Base-by-base conservation (phyloP, 306 rosid species). In the Coriaria nepalensis region DNA sequence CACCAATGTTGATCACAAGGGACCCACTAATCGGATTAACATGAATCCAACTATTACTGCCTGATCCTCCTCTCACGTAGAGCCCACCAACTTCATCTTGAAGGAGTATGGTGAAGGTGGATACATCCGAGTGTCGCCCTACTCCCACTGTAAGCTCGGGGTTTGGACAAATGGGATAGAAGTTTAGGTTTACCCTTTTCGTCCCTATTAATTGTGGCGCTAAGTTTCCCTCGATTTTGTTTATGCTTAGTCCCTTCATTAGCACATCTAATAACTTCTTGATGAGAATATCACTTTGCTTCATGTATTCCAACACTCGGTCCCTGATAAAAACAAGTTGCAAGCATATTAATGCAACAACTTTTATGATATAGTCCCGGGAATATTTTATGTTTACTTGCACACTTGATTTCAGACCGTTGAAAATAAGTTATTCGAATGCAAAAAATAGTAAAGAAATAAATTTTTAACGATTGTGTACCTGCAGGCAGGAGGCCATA, bases 81-180 rank as follows among this genome's bases (percentile, higher is more conserved):
- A 81, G 86, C 11, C 82, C 93, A 0, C 86, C 80, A 0, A 60
- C 67, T 9, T 78, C 62, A 8, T 81, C 93, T 13, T 78, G 82
- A 10, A 81, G 68, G 49, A 81, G 86, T 40, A 81, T 8, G 0
- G 86, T 74, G 35, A 78, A 54, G 13, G 82, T 69, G 13, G 86
- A 72, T 32, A 78, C 76, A 43, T 81, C 78, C 0, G 80, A 81
- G 49, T 78, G 86, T 8, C 76, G 76, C 5, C 93, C 86, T 12
- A 74, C 63, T 29, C 80, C 82, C 3, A 64, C 57, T 0, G 82
- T 41, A 2, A 78, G 72, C 34, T 78, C 70, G 4, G 74, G 86
- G 42, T 69, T 67, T 5, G 80, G 80, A 47, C 76, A 74, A 7
- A 66, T 45, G 1, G 78, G 93, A 52, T 81, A 74, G 45, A 66